Base-by-base conservation (phyloP, 2,329 filamentous ascomycete species). In the Hymenoscyphus scutula region DNA sequence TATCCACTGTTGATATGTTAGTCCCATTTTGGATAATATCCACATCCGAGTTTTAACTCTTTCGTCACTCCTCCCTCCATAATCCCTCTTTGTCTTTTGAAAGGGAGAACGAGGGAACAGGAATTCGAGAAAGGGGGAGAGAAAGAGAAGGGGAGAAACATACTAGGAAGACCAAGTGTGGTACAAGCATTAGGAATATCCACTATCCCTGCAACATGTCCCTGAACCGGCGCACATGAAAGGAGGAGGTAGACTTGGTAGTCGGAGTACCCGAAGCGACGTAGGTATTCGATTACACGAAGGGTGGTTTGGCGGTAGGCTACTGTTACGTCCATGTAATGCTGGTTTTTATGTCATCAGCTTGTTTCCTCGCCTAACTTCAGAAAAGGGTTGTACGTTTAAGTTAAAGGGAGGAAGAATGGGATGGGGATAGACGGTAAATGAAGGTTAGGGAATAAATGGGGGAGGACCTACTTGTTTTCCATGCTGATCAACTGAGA, bases 151-250 rank as follows among this genome's bases (percentile, higher is more conserved):
- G 32, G 32, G 10, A 3, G 13, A 30, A 11, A 54, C 53, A 8
- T 54, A 54, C 53, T 91, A 0, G 93, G 93, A 60, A 97, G 74
- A 0, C 92, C 92, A 63, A 97, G 79, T 0, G 93, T 97, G 3
- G 92, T 96, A 73, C 93, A 97, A 0, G 90, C 91, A 19, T 97
- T 96, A 0, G 92, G 92, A 56, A 96, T 91, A 75, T 96, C 92
- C 8, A 96, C 92, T 62, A 97, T 89, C 0, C 93, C 92, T 1
- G 92, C 93, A 58, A 97, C 84, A 72, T 96, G 91, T 0, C 93
- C 93, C 75, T 96, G 90, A 5, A 97, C 84, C 0, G 93, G 92
- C 0, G 92, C 92, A 74, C 91, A 95, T 17, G 89, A 93, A 55
- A 97, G 78, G 58, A 97, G 77, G 32, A 97, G 81, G 73, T 97